A percentile compares a stretch with the other conserved stretches of the same genome.
phyloP scores from a whole-genome alignment of 495 filamentous ascomycete genomes.

The Lepidopterella palustris region DNA sequence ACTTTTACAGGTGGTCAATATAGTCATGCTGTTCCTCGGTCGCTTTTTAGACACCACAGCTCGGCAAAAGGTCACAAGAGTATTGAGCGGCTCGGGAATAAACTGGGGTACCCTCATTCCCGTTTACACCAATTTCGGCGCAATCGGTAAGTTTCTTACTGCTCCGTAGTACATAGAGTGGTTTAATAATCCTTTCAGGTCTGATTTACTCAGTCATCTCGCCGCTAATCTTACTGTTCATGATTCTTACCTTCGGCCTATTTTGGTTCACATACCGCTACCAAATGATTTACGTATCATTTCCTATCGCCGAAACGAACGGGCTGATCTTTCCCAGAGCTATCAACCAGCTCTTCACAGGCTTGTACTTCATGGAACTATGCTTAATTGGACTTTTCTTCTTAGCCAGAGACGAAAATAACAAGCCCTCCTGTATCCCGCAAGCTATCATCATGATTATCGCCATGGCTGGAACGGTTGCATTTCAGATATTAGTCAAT shows the following conservation, averaged over 20 bases:
- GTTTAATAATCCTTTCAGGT: slow-evolving; percentile 37
- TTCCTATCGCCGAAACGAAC: slow-evolving; percentile 85
- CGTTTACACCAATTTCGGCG: slow-evolving; percentile 90
- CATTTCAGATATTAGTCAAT: slow-evolving; percentile 80
- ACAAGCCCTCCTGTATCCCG: slow-evolving; percentile 57
- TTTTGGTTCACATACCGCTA: slow-evolving; percentile 97
- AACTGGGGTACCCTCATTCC: slow-evolving; percentile 94
- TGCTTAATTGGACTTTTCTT: slow-evolving; percentile 90
- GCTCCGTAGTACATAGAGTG: background rate
- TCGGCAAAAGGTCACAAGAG: slow-evolving; percentile 79
- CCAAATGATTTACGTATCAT: slow-evolving; percentile 92
- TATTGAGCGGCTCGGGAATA: slow-evolving; percentile 69
- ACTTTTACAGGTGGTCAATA: slow-evolving; percentile 70
- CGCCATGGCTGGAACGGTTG: slow-evolving; percentile 57
- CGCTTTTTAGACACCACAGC: slow-evolving; percentile 90
- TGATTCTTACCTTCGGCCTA: slow-evolving; percentile 85
- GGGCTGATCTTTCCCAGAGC: slow-evolving; percentile 88
- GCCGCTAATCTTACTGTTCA: slow-evolving; percentile 87
- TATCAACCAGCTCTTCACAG: slow-evolving; percentile 93
- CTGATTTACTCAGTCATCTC: slow-evolving; percentile 88
- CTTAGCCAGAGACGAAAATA: slow-evolving; percentile 59
- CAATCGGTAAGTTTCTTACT: slow-evolving; percentile 56
- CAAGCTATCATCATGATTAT: slow-evolving; percentile 91
- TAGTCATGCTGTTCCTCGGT: slow-evolving; percentile 48
- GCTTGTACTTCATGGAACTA: slow-evolving; percentile 91